A percentile compares a stretch with the other conserved stretches of the same genome.
Evolutionary conservation across 345 rosid species (phyloP).

Genomic region (Eucalyptus leucophloia): DNA sequence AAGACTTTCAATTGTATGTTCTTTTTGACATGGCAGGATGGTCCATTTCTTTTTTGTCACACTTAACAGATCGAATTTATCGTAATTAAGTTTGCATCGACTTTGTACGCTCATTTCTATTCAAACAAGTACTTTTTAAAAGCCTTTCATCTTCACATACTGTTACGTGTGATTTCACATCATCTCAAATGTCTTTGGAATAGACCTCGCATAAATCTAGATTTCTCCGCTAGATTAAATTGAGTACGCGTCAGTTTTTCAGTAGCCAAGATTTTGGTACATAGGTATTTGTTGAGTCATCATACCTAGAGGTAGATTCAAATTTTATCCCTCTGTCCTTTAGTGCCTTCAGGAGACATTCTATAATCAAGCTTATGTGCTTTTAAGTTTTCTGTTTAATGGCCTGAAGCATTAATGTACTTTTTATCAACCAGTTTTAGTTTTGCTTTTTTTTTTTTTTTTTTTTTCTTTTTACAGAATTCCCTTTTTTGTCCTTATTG

Average conservation of each 20-base stretch:
- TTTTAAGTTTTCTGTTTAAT: not conserved
- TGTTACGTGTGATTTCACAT: not conserved
- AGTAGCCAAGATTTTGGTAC: not conserved
- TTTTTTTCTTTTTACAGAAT: not conserved
- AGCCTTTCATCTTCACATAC: not conserved
- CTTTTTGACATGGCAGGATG: not conserved
- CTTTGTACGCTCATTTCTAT: not conserved
- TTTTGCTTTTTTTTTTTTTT: not conserved
- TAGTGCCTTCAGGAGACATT: not conserved
- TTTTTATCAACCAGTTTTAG: not conserved
- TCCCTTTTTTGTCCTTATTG: not conserved
- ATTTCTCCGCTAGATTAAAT: not conserved
- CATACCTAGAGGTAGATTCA: not conserved
- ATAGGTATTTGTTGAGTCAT: not conserved
- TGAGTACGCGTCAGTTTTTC: not conserved
- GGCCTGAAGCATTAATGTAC: not conserved
- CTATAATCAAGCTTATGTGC: not conserved
- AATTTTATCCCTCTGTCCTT: not conserved
- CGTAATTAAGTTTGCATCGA: not conserved
- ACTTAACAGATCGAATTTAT: not conserved
- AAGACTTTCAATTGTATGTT: not conserved
- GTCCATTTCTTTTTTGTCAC: not conserved
- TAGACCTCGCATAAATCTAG: not conserved
- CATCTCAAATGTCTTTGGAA: not conserved
- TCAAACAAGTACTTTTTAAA: not conserved